Percentiles rank a stretch among this genome's conserved stretches.
phyloP scores from a whole-genome alignment of 345 rosid genomes.

The Rubroshorea leprosula region DNA sequence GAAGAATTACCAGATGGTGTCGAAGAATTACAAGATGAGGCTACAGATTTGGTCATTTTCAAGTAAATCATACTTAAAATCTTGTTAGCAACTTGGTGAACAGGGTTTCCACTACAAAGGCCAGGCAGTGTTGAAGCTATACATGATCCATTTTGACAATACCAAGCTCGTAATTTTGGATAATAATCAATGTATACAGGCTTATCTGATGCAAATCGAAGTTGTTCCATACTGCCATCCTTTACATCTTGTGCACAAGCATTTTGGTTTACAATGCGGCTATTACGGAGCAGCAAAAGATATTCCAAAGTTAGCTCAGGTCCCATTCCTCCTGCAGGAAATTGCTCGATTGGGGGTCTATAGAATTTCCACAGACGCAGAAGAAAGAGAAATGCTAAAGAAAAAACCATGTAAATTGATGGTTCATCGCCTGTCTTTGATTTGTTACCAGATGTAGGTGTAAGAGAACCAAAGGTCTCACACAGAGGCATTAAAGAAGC shows the following conservation, averaged over 20 bases:
- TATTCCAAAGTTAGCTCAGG: conserved; percentile 50
- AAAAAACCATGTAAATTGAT: conserved; percentile 52
- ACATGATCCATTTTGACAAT: conserved; percentile 58
- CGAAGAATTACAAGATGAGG: conserved; percentile 36
- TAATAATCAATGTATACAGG: conserved; percentile 42
- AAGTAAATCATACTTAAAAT: conserved; percentile 53
- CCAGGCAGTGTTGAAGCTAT: conserved; percentile 54
- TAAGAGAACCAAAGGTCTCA: conserved; percentile 55
- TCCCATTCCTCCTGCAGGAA: conserved; percentile 33
- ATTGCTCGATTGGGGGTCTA: conserved; percentile 47
- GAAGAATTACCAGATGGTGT: conserved; percentile 38
- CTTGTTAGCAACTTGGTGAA: conserved; percentile 52
- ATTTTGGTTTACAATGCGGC: conserved; percentile 26
- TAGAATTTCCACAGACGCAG: conserved; percentile 73
- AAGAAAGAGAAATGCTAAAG: conserved; percentile 63
- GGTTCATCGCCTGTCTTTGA: conserved; percentile 29
- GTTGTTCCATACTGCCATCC: conserved; percentile 16
- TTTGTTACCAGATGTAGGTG: conserved; percentile 34
- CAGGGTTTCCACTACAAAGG: conserved; percentile 41
- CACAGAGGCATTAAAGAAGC: conserved; percentile 64
- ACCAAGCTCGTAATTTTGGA: conserved; percentile 64
- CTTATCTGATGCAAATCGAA: conserved; percentile 23
- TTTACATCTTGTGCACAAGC: conserved; percentile 25
- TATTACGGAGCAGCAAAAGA: conserved; percentile 46
- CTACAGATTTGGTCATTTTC: conserved; percentile 36